Conservation (phyloP, 2,329 filamentous ascomycete genomes). For the Ophiostoma perfectum region DNA sequence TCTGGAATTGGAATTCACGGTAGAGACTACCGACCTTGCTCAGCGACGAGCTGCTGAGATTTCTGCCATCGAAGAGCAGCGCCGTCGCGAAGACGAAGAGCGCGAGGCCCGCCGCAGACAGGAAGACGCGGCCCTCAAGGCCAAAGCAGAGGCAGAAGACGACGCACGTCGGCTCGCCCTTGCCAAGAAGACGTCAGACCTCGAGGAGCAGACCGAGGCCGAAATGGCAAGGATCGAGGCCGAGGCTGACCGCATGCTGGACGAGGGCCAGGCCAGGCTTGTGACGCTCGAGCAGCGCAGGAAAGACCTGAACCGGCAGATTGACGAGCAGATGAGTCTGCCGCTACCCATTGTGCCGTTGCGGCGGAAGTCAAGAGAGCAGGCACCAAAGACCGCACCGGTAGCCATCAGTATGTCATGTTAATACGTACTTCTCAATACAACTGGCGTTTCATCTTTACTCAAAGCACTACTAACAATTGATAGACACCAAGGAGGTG, state of each 20-base stretch:
- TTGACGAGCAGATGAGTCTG: constrained; percentile 39
- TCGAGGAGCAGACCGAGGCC: constrained; percentile 34
- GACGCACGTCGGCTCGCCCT: constrained; percentile 31
- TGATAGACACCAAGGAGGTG: background rate
- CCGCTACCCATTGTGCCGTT: constrained; percentile 33
- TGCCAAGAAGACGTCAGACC: constrained; percentile 32
- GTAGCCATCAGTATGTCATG: constrained; percentile 3
- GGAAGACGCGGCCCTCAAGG: constrained; percentile 37
- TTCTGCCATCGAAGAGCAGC: constrained; percentile 34
- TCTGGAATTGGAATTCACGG: constrained; percentile 24
- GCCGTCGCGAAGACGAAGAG: constrained; percentile 41
- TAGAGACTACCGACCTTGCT: constrained; percentile 32
- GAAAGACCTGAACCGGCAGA: constrained; percentile 41
- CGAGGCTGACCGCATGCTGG: constrained; percentile 12
- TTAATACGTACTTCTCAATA: background rate
- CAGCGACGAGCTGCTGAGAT: constrained; percentile 32
- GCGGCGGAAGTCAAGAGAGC: constrained; percentile 25
- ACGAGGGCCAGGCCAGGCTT: constrained; percentile 34
- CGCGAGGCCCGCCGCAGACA: constrained; percentile 33
- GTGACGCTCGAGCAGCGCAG: constrained; percentile 35
- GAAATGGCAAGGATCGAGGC: constrained; percentile 24
- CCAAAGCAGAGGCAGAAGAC: constrained; percentile 32
- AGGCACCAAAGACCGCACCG: background rate
- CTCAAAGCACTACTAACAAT: background rate
- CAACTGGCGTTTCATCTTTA: background rate